These are phyloP conservation scores for Triticum monococcum DNA, from an alignment of 176 grass and related monocot species.

Conservation along the genomic window DNA sequence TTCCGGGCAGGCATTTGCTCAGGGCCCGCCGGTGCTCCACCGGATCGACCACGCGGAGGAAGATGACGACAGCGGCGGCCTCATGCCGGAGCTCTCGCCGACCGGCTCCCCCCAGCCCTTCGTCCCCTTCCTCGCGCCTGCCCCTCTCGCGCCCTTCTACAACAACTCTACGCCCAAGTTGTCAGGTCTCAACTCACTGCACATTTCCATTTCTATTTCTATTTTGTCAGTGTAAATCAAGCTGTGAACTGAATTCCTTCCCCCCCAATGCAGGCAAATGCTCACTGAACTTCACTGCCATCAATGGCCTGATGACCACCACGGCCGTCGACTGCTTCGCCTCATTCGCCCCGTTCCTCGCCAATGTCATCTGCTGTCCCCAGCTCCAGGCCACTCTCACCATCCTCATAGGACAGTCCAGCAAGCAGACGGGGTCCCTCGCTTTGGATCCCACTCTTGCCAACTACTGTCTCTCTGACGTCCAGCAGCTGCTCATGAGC, in stretches of 20 bases:
- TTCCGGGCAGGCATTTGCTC: constrained; percentile 37
- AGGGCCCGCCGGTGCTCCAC: constrained; percentile 20
- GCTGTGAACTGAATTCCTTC: background rate
- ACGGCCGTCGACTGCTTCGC: constrained; percentile 84
- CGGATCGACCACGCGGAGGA: constrained; percentile 36
- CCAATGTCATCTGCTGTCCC: constrained; percentile 95
- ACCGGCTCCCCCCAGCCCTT: constrained; percentile 68
- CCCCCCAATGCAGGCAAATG: constrained; percentile 56
- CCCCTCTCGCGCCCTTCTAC: constrained; percentile 80
- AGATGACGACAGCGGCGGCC: constrained; percentile 32
- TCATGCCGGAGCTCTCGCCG: constrained; percentile 69
- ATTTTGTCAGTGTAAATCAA: background rate
- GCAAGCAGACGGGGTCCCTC: constrained; percentile 75
- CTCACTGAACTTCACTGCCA: constrained; percentile 70
- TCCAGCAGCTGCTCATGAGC: constrained; percentile 83
- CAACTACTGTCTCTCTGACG: constrained; percentile 84
- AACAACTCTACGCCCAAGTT: constrained; percentile 82
- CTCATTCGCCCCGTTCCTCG: constrained; percentile 79
- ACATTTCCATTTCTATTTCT: background rate
- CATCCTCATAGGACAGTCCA: constrained; percentile 92
- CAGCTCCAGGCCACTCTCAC: constrained; percentile 85
- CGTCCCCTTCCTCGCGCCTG: constrained; percentile 65
- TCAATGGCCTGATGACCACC: constrained; percentile 62
- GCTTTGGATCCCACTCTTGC: constrained; percentile 71
- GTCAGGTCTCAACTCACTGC: constrained; percentile 49